Evolutionary conservation across 306 rosid genomes (phyloP), one percentile per base, ranked within the genome.

Genomic region (Heteromeles arbutifolia): DNA sequence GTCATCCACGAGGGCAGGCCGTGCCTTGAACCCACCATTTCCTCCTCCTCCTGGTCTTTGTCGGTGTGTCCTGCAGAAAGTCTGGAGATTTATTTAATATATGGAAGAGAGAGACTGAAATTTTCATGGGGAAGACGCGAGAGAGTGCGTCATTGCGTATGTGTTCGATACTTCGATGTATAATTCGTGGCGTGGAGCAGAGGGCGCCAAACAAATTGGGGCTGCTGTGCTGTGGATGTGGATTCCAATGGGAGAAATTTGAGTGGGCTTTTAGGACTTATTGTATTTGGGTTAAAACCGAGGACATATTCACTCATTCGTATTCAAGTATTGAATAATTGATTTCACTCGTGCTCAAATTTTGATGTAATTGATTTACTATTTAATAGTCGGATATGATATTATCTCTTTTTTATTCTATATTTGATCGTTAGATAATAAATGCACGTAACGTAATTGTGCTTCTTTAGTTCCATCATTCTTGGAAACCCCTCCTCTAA

Each of bases 131-230:
- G 13, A 43, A 52, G 67, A 50, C 6, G 43, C 14, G 37, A 77
- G 44, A 34, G 31, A 12, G 63, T 53, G 66, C 44, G 56, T 77
- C 44, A 62, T 44, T 43, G 77, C 57, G 6, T 57, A 5, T 18
- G 31, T 69, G 80, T 37, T 13, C 21, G 25, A 32, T 9, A 11
- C 11, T 22, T 1, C 3, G 21, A 48, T 18, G 62, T 39, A 3
- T 26, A 88, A 86, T 82, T 88, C 90, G 89, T 92, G 86, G 65
- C 93, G 90, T 84, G 72, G 77, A 72, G 14, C 52, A n/a, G 66
- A 81, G 85, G 82, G 84, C 86, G 88, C 88, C 93, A 81, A 84
- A 67, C 80, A 62, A 45, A 19, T 28, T 50, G 53, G 72, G 65
- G 7, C 39, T 17, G 52, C 54, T 48, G 67, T 34, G 18, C 12